phyloP scores from a whole-genome alignment of 805 yeast genomes.

The Metschnikowia drakensbergensis region DNA sequence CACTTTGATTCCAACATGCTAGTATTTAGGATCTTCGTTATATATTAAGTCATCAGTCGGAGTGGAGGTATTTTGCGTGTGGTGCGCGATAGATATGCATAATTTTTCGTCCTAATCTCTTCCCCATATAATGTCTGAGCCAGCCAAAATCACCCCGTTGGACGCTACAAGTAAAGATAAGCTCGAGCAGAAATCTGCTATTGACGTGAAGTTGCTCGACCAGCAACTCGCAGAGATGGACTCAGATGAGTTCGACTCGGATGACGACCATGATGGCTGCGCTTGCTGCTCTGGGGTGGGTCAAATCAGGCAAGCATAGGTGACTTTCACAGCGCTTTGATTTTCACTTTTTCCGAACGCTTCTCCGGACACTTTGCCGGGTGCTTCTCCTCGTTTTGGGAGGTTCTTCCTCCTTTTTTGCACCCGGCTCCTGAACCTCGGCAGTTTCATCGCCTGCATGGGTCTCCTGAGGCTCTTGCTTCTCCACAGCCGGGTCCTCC shows the following conservation, averaged over 20 bases:
- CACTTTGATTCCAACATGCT: background rate
- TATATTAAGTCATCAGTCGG: too few relatives aligned
- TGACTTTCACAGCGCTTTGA: background rate
- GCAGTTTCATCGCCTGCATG: background rate
- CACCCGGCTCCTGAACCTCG: background rate
- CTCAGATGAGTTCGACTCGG: slow-evolving; percentile 18
- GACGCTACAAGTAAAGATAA: background rate
- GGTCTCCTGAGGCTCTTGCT: slow-evolving; percentile 4
- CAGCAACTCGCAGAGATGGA: slow-evolving; percentile 20
- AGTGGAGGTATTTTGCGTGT: too few relatives aligned
- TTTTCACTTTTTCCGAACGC: slow-evolving; percentile 10
- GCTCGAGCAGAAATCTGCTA: background rate
- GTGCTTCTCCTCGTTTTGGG: slow-evolving; percentile 14
- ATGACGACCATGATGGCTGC: slow-evolving; percentile 17
- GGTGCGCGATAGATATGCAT: background rate
- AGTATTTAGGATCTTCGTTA: too few relatives aligned
- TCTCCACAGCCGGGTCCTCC: slow-evolving; percentile 5
- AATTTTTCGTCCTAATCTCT: background rate
- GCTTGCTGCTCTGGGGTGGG: slow-evolving; percentile 20
- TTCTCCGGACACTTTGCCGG: slow-evolving; percentile 14
- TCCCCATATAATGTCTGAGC: slow-evolving; percentile 4
- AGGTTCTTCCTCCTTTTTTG: slow-evolving; percentile 8
- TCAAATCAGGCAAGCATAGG: slow-evolving; percentile 7
- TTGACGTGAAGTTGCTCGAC: slow-evolving; percentile 18
- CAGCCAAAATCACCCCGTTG: background rate